Evolutionary conservation across 352 stramenopile genomes (phyloP).

Genomic region (Phytophthora ohioensis): DNA sequence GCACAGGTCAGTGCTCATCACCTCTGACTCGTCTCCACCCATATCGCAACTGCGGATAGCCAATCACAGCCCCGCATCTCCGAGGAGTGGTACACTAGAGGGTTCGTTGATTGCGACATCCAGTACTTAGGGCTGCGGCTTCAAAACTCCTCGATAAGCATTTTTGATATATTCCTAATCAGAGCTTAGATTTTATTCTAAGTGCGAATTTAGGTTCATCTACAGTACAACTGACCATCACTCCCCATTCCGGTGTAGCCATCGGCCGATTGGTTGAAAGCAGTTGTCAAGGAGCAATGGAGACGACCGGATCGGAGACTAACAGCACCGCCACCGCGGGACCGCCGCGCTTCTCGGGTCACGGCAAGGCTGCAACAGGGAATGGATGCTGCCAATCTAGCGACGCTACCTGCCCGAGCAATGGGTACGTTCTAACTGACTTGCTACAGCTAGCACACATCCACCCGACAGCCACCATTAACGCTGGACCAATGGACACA

Average conservation of each 20-base stretch:
- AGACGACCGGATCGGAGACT: conserved; percentile 6
- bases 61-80: conserved; percentile 8
- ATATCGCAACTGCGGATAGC: conserved; percentile 12
- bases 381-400: conserved; percentile 24
- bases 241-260: conserved; percentile 14
- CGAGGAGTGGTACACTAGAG: conserved; percentile 4
- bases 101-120: conserved; percentile 36
- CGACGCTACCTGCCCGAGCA: conserved; percentile 18
- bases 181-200: too few relatives aligned
- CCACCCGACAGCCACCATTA: neutral
- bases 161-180: neutral
- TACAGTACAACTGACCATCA: conserved; percentile 1
- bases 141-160: neutral
- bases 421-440: conserved; percentile 22
- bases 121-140: neutral
- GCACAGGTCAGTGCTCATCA: conserved; percentile 7
- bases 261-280: conserved; percentile 26
- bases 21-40: neutral
- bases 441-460: neutral
- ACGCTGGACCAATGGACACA: conserved; percentile 7
- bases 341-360: conserved; percentile 73
- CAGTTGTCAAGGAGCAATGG: conserved; percentile 6
- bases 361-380: conserved; percentile 25
- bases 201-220: neutral
- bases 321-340: neutral